Evolutionary conservation across 495 filamentous ascomycete species (phyloP).

Genomic region (Neurospora sublineolata): DNA sequence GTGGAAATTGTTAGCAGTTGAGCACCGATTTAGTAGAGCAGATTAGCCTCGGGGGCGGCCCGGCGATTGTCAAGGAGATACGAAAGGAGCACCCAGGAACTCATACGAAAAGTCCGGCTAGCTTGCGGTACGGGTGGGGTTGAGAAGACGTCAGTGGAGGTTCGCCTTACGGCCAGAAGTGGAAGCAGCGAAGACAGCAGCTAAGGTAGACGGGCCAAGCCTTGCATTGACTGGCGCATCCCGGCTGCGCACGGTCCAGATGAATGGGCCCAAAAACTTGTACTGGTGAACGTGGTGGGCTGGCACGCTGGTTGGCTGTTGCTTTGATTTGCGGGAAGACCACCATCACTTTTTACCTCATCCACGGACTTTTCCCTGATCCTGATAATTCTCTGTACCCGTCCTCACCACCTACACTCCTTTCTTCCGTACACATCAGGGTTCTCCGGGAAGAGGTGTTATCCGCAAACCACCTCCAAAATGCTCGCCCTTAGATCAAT

Average conservation of each 20-base stretch:
- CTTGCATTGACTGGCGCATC: not conserved
- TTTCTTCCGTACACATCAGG: not conserved
- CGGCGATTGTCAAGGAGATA: not conserved
- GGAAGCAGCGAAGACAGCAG: not conserved
- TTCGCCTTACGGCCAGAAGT: not conserved
- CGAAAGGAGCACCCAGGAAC: not conserved
- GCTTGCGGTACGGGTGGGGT: not conserved
- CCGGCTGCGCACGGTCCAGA: not conserved
- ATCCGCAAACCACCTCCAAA: slow-evolving; percentile 11
- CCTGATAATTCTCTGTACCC: not conserved
- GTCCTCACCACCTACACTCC: slow-evolving; percentile 4
- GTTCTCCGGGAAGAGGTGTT: slow-evolving; percentile 1
- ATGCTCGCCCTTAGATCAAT: slow-evolving; percentile 43
- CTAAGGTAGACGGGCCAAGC: not conserved
- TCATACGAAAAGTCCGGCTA: not conserved
- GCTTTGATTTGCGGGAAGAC: slow-evolving; percentile 2
- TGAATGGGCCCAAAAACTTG: not conserved
- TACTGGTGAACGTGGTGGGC: not conserved
- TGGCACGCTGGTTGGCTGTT: not conserved
- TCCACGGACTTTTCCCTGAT: slow-evolving; percentile 4
- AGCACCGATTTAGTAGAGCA: not conserved
- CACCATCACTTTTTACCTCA: slow-evolving; percentile 7
- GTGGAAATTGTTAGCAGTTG: not conserved
- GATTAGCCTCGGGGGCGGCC: not conserved
- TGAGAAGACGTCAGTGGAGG: not conserved